Evolutionary conservation across 108 stramenopile genomes (phyloP).

Genomic region (Chaetoceros tenuissimus): DNA sequence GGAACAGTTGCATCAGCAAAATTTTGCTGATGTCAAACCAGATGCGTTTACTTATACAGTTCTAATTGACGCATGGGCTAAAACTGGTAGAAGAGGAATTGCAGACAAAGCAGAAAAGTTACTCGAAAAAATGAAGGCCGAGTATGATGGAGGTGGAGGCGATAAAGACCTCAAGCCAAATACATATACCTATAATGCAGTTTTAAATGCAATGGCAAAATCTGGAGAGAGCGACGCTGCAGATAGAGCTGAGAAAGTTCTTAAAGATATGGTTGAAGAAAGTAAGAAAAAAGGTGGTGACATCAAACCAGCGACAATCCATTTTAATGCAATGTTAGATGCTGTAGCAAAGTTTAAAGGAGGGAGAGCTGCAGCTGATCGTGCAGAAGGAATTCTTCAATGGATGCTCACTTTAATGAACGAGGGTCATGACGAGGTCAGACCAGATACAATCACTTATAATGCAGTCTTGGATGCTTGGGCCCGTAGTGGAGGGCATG

Average conservation of each 20-base stretch:
- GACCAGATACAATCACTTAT: slow-evolving; percentile 70
- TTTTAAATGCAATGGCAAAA: slow-evolving; percentile 79
- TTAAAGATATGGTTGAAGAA: slow-evolving; percentile 73
- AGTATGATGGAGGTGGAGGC: slow-evolving; percentile 59
- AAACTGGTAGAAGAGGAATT: slow-evolving; percentile 77
- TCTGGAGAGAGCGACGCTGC: slow-evolving; percentile 68
- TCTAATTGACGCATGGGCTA: slow-evolving; percentile 75
- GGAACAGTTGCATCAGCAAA: slow-evolving; percentile 59
- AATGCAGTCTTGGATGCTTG: slow-evolving; percentile 53
- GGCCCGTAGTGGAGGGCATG: slow-evolving; percentile 48
- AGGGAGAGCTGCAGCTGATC: slow-evolving; percentile 68
- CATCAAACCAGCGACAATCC: slow-evolving; percentile 79
- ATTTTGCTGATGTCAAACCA: slow-evolving; percentile 72
- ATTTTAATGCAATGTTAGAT: slow-evolving; percentile 76
- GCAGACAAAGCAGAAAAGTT: slow-evolving; percentile 71
- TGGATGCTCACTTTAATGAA: slow-evolving; percentile 81
- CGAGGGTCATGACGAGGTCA: slow-evolving; percentile 39
- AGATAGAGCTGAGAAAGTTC: slow-evolving; percentile 61
- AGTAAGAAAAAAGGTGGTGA: slow-evolving; percentile 51
- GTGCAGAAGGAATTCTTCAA: slow-evolving; percentile 77
- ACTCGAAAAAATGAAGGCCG: slow-evolving; percentile 81
- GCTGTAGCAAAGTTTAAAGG: slow-evolving; percentile 79
- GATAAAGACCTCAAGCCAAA: slow-evolving; percentile 71
- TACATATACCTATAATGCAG: slow-evolving; percentile 79
- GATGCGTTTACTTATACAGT: slow-evolving; percentile 83